Conservation (phyloP, 345 rosid genomes). For the Lepidium didymum region DNA sequence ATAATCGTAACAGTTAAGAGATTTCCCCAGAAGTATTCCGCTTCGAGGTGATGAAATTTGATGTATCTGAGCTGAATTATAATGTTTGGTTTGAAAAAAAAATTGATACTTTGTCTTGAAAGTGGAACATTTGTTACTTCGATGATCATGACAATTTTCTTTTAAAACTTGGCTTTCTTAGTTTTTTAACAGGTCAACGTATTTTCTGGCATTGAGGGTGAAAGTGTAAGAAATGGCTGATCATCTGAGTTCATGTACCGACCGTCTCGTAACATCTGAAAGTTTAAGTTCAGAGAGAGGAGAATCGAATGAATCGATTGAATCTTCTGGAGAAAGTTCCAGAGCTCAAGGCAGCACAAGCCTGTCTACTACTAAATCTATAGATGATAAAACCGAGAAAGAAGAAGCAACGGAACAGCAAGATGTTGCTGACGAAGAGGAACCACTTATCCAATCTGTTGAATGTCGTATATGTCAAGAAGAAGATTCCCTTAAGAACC, state of each 20-base stretch:
- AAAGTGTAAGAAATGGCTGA: slow-evolving; percentile 47
- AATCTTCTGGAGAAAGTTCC: slow-evolving; percentile 38
- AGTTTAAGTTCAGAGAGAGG: slow-evolving; percentile 25
- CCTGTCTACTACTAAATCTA: slow-evolving; percentile 16
- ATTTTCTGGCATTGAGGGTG: neutral
- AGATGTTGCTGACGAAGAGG: slow-evolving; percentile 39
- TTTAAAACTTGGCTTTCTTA: neutral
- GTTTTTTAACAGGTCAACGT: slow-evolving; percentile 17
- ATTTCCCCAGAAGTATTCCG: neutral
- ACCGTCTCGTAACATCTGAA: slow-evolving; percentile 44
- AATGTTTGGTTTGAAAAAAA: neutral
- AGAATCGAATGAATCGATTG: neutral
- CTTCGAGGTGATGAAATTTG: neutral
- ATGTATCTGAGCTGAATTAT: neutral
- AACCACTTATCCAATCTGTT: slow-evolving; percentile 64
- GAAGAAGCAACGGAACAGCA: slow-evolving; percentile 17
- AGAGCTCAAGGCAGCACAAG: slow-evolving; percentile 26
- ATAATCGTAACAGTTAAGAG: neutral
- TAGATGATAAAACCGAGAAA: slow-evolving; percentile 19
- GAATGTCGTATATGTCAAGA: slow-evolving; percentile 99
- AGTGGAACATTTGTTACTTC: neutral
- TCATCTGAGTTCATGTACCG: slow-evolving; percentile 59
- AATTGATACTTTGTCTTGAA: too few species aligned
- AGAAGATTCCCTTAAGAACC: slow-evolving; percentile 66
- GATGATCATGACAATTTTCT: neutral